phyloP scores from a whole-genome alignment of 2,329 filamentous ascomycete genomes.

The Penicillium sp. region DNA sequence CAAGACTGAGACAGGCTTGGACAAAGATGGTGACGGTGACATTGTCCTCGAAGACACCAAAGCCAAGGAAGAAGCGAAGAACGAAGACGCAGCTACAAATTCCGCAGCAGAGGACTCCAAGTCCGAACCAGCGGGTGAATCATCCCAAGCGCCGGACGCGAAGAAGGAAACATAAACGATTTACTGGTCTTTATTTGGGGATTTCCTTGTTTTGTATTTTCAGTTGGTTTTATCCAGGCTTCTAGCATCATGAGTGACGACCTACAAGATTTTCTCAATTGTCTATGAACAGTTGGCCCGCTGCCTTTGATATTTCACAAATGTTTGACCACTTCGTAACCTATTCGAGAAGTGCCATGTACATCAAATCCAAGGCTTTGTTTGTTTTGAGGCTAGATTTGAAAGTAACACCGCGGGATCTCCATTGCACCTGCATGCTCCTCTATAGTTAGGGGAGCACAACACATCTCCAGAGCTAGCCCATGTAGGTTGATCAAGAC shows the following conservation, averaged over 20 bases:
- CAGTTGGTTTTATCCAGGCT: constrained; percentile 9
- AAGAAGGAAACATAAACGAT: constrained; percentile 14
- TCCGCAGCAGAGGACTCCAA: constrained; percentile 6
- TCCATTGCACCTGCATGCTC: too few relatives aligned
- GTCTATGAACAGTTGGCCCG: not conserved
- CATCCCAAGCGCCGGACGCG: constrained; percentile 10
- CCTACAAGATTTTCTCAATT: constrained; percentile 16
- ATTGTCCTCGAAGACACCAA: constrained; percentile 41
- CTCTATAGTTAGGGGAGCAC: too few relatives aligned
- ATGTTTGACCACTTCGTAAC: not conserved
- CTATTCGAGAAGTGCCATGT: not conserved
- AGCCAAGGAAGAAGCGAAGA: constrained; percentile 17
- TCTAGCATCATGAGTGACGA: constrained; percentile 27
- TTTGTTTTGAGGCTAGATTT: too few relatives aligned
- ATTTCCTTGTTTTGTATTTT: constrained; percentile 1
- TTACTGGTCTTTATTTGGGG: not conserved
- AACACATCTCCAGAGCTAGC: too few relatives aligned
- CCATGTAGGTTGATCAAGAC: too few relatives aligned
- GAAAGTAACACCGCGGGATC: too few relatives aligned
- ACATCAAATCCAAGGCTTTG: too few relatives aligned
- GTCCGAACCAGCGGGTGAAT: constrained; percentile 5
- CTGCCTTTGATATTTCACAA: not conserved
- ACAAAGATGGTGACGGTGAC: constrained; percentile 38
- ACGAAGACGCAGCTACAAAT: constrained; percentile 6
- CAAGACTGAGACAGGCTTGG: constrained; percentile 8